A percentile compares a stretch with the other conserved stretches of the same genome.
Evolutionary conservation across 2,329 filamentous ascomycete genomes (phyloP).

Genomic region (Venturia carpophila): DNA sequence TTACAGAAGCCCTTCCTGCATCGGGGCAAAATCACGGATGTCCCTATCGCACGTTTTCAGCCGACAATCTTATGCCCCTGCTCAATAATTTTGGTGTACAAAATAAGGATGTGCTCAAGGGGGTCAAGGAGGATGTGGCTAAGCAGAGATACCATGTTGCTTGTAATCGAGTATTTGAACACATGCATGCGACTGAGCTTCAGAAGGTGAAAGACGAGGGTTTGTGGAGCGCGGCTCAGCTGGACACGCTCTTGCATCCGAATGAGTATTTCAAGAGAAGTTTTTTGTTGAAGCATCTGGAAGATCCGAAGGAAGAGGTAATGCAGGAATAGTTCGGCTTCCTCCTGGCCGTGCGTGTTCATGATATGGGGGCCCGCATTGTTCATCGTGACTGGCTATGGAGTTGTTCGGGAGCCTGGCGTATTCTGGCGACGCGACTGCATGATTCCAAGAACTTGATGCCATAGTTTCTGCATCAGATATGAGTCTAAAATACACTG

Average conservation of each 20-base stretch:
- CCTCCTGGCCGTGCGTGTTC: not conserved
- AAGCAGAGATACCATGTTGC: conserved; percentile 89
- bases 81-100: conserved; percentile 71
- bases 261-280: conserved; percentile 98
- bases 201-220: conserved; percentile 44
- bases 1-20: conserved; percentile 80
- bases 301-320: conserved; percentile 11
- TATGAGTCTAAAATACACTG: not conserved
- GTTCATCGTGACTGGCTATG: too few species aligned
- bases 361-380: not conserved
- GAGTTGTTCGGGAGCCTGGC: too few species aligned
- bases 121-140: conserved; percentile 80
- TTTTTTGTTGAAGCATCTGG: conserved; percentile 77
- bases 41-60: conserved; percentile 84
- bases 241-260: conserved; percentile 93
- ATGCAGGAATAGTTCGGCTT: conserved; percentile 13
- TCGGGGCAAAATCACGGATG: conserved; percentile 91
- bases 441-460: not conserved
- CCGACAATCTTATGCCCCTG: conserved; percentile 74
- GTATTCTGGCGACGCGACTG: not conserved
- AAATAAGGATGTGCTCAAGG: conserved; percentile 68
- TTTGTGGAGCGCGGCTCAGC: conserved; percentile 52
- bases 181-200: conserved; percentile 59
- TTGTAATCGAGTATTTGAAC: conserved; percentile 92
- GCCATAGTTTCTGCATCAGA: not conserved